phyloP scores from a whole-genome alignment of 2,329 filamentous ascomycete genomes.

The Cadophora luteo-olivacea region DNA sequence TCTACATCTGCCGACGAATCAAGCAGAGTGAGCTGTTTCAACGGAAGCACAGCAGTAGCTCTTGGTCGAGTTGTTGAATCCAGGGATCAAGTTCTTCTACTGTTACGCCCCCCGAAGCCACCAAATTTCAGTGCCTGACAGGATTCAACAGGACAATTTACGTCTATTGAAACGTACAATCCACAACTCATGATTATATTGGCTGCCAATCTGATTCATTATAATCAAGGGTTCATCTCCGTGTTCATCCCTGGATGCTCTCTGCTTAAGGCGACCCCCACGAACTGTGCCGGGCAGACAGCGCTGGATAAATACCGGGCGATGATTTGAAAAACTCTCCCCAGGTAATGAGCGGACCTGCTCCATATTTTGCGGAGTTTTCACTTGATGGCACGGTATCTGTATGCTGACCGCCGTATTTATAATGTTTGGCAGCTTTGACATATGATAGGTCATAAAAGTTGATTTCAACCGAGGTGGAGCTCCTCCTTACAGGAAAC shows the following conservation, averaged over 20 bases:
- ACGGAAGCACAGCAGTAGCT: neutral
- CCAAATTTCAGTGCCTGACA: neutral
- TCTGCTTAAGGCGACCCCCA: neutral
- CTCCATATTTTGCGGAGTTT: slow-evolving; percentile 15
- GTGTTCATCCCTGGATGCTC: neutral
- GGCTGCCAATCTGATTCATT: neutral
- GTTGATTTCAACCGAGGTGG: neutral
- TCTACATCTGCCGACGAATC: neutral
- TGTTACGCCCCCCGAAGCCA: slow-evolving; percentile 1
- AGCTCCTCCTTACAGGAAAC: neutral
- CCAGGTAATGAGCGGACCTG: slow-evolving; percentile 1
- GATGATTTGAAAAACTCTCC: neutral
- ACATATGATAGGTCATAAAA: slow-evolving; percentile 13
- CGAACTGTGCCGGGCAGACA: neutral
- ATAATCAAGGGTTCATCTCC: neutral
- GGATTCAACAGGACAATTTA: neutral
- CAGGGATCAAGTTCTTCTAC: neutral
- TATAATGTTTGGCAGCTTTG: slow-evolving; percentile 12
- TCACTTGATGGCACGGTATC: neutral
- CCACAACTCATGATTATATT: neutral
- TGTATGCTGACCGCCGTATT: slow-evolving; percentile 8
- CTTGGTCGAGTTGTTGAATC: neutral
- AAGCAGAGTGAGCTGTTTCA: neutral
- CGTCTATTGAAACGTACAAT: neutral
- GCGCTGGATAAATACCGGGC: neutral